Base-by-base conservation (phyloP, 225 moss, liverwort and hornwort genomes). In the Neckera pumila region DNA sequence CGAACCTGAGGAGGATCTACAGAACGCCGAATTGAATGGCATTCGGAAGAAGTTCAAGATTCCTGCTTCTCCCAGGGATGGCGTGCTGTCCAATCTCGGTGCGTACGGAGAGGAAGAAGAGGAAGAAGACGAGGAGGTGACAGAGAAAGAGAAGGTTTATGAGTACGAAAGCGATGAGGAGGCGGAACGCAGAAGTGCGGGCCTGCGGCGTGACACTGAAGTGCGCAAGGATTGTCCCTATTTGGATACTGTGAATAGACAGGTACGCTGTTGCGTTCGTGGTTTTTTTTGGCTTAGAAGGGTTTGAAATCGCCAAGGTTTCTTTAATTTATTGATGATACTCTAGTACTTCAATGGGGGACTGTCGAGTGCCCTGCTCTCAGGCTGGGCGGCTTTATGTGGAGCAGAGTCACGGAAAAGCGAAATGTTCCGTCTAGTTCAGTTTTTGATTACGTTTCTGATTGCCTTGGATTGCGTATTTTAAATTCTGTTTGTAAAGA, bases 201-300 rank as follows among this genome's bases (percentile, higher is more conserved):
- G 92, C 56, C 72, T 90, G 76, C 95, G 97, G 25, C 95, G 99
- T 14, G 96, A 94, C 75, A 96, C 94, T 36, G 99, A 99, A 93
- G 93, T 99, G 70, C 95, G 99, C 38, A 96, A 90, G 86, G 99
- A 99, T 91, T 99, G 99, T 80, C 99, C 99, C 7, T 99, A 99
- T 80, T 89, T 99, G 89, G 99, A 99, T 84, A 99, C 99, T 59
- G 99, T 99, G 53, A 99, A 99, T 88, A 90, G 99, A 89, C 99
- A 99, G 93, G 96, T 97, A 81, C 54, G 66, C 74, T 61, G 42
- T 11, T 84, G 56, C 42, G n/a, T 79, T 86, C 22, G 88, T 89
- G 67, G 16, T 65, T 83, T 86, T 83, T 86, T 74, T 54, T 14
- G 10, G 21, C 43, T 88, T 76, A 18, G 5, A 38, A 27, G 51